Percentiles rank a stretch among this genome's conserved stretches.
Evolutionary conservation across 202 grass and related monocot species (phyloP).

Genomic region (Dendrocalamus latiflorus): DNA sequence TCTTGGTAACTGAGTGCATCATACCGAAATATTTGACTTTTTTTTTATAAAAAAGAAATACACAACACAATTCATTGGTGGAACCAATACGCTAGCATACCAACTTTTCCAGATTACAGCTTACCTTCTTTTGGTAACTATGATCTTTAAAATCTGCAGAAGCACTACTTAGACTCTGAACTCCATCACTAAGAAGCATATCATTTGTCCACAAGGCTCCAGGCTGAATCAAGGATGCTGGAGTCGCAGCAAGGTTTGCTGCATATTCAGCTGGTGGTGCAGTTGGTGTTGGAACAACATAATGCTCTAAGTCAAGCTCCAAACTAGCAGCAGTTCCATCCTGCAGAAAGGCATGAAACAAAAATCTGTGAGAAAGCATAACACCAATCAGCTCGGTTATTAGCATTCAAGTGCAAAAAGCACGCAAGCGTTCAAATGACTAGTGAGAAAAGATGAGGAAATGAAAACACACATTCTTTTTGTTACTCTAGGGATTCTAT

Average conservation of each 20-base stretch:
- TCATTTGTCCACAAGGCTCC: slow-evolving; percentile 54
- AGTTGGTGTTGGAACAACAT: slow-evolving; percentile 81
- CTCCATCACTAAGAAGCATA: slow-evolving; percentile 45
- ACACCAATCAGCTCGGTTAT: not conserved
- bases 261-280: slow-evolving; percentile 61
- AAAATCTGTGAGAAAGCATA: slow-evolving; percentile 29
- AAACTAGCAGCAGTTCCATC: slow-evolving; percentile 63
- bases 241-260: slow-evolving; percentile 80
- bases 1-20: not conserved
- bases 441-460: slow-evolving; percentile 1
- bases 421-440: not conserved
- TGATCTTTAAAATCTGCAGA: slow-evolving; percentile 35
- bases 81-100: not conserved
- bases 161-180: slow-evolving; percentile 45
- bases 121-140: slow-evolving; percentile 39
- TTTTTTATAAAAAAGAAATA: not conserved
- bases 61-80: not conserved
- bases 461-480: not conserved
- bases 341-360: slow-evolving; percentile 45
- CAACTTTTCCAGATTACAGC: not conserved
- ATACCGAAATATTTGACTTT: not conserved
- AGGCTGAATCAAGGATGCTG: slow-evolving; percentile 59
- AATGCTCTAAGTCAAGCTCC: slow-evolving; percentile 98
- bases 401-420: not conserved
- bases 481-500: not conserved